Evolutionary conservation across 1,284 basidiomycete genomes (phyloP), one percentile per base, ranked within the genome.

Genomic region (Mycosarcoma maydis): DNA sequence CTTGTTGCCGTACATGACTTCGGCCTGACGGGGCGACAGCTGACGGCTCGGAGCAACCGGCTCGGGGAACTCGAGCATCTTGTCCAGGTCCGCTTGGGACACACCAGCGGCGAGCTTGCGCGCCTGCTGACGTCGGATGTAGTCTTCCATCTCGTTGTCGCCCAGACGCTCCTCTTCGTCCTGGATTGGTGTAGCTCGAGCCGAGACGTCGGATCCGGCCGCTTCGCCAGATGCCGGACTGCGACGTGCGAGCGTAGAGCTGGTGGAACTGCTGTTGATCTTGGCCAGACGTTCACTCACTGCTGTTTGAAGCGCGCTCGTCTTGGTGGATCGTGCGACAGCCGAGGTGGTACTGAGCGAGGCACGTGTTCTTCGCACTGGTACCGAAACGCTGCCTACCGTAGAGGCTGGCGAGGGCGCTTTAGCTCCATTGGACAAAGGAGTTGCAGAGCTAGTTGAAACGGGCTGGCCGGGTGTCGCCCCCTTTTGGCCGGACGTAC

Each of bases 111-210:
- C 90, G 52, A 94, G 83, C 82, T 91, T 92, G 84, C 92, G 92
- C 13, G 90, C 88, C 71, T 94, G 90, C 73, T 96, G 91, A 27
- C 94, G 87, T 70, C 88, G 87, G 61, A 98, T 92, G 82, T 97
- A 98, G 61, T 91, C 89, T 76, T 91, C 85, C 95, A 99, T 98
- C 84, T 99, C 96, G 65, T 94, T 92, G 78, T 99, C 96, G 19
- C 92, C 96, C 13, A 90, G 83, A 2, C 90, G 61, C 82, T 98
- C 94, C 71, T 98, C 96, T 65, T 98, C 95, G 67, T 80, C 77
- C 10, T 77, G 50, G 2, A 57, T 51, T 4, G 69, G 50, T 17
- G 72, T 66, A 3, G 54, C 64, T 23, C 66, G 54, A 14, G 54
- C 29, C 2, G 66, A 69, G 13, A 33, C 37, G 17, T 29, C 17